Evolutionary conservation across 805 yeast species (phyloP).

Genomic region (Wickerhamomyces subpelliculosus): DNA sequence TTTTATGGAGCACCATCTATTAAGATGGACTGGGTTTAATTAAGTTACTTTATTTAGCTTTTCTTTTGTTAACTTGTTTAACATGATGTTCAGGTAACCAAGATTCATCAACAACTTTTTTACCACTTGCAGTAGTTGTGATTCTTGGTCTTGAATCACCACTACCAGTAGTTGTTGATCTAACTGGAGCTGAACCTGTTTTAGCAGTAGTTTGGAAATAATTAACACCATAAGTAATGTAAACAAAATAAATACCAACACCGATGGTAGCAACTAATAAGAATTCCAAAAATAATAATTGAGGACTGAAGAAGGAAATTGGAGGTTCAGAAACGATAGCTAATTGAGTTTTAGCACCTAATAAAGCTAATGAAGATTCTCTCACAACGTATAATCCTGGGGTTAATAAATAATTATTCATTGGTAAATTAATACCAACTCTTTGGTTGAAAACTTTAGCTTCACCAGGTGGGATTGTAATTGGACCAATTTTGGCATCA

Average conservation of each 20-base stretch:
- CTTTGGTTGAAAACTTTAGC: slow-evolving; percentile 47
- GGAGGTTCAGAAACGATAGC: slow-evolving; percentile 55
- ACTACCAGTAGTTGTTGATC: slow-evolving; percentile 4
- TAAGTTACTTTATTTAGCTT: slow-evolving; percentile 17
- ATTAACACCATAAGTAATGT: slow-evolving; percentile 36
- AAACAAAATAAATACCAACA: slow-evolving; percentile 41
- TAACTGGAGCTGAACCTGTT: slow-evolving; percentile 16
- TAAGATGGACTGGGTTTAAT: too few relatives aligned
- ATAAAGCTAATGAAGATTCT: slow-evolving; percentile 42
- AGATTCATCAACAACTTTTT: slow-evolving; percentile 34
- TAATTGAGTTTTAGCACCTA: slow-evolving; percentile 53
- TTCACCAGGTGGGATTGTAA: slow-evolving; percentile 43
- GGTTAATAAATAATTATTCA: slow-evolving; percentile 49
- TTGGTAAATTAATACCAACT: slow-evolving; percentile 49
- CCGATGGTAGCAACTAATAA: slow-evolving; percentile 43
- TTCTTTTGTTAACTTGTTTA: slow-evolving; percentile 28
- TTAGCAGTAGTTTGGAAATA: slow-evolving; percentile 32
- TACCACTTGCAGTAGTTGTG: slow-evolving; percentile 21
- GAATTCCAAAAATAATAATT: slow-evolving; percentile 56
- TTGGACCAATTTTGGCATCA: slow-evolving; percentile 55
- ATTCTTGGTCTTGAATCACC: slow-evolving; percentile 8
- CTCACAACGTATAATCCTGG: slow-evolving; percentile 53
- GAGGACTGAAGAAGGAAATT: slow-evolving; percentile 67
- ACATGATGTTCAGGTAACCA: slow-evolving; percentile 58
- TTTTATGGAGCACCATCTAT: too few relatives aligned